Evolutionary conservation across 768 basidiomycete genomes (phyloP).

Genomic region (Phlebiopsis flavidoalba): DNA sequence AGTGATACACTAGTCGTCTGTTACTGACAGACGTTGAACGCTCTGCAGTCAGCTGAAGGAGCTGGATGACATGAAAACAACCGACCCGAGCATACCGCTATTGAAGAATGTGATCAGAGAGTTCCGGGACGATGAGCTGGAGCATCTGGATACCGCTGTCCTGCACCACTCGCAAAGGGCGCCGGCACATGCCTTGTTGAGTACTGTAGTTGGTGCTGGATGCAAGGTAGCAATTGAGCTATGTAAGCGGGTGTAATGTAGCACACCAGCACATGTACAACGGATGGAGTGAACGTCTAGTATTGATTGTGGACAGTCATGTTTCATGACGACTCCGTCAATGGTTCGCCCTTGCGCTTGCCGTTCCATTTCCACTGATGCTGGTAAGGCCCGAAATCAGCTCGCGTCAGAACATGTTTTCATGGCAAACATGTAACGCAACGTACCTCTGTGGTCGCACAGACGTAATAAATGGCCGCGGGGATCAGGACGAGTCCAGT

Average conservation of each 20-base stretch:
- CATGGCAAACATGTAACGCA: neutral
- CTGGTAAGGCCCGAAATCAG: too few species aligned
- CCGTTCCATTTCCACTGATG: slow-evolving; percentile 47
- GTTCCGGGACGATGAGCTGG: slow-evolving; percentile 92
- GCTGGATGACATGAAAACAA: slow-evolving; percentile 53
- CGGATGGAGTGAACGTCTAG: neutral
- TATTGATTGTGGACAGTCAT: neutral
- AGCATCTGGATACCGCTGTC: slow-evolving; percentile 89
- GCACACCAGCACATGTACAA: neutral
- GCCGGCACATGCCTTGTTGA: slow-evolving; percentile 87
- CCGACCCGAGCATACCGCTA: slow-evolving; percentile 76
- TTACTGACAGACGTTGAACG: neutral
- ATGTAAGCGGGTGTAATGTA: slow-evolving; percentile 52
- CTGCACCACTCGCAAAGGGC: slow-evolving; percentile 84
- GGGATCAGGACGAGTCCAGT: slow-evolving; percentile 66
- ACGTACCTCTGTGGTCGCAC: slow-evolving; percentile 35
- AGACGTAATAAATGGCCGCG: slow-evolving; percentile 43
- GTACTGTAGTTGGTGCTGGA: slow-evolving; percentile 76
- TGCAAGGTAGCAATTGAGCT: slow-evolving; percentile 89
- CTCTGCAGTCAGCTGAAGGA: slow-evolving; percentile 72
- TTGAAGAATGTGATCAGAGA: slow-evolving; percentile 71
- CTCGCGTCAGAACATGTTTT: neutral
- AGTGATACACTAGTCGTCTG: slow-evolving; percentile 26
- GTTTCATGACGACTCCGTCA: slow-evolving; percentile 15
- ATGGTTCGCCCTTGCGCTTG: slow-evolving; percentile 40